Evolutionary conservation across 106 monocot genomes (phyloP).

Genomic region (Platanthera zijinensis): DNA sequence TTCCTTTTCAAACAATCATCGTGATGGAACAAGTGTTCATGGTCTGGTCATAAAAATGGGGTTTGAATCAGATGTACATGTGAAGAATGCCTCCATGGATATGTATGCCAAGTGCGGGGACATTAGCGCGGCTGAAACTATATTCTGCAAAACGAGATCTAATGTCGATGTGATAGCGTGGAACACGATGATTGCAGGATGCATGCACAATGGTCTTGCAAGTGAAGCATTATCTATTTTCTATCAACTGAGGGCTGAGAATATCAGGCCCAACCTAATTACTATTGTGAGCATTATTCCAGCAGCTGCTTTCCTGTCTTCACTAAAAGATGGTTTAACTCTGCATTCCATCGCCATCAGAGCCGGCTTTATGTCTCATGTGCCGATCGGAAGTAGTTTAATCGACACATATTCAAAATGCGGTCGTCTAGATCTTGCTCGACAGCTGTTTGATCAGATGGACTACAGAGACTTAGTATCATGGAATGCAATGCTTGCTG

Average conservation of each 20-base stretch:
- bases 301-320: constrained; percentile 33
- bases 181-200: constrained; percentile 76
- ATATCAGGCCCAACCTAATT: constrained; percentile 54
- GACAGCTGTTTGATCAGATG: constrained; percentile 53
- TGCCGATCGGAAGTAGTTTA: constrained; percentile 49
- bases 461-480: constrained; percentile 33
- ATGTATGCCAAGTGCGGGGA: constrained; percentile 67
- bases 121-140: constrained; percentile 27
- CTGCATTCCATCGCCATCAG: constrained; percentile 55
- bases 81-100: constrained; percentile 61
- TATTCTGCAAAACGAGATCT: constrained; percentile 29
- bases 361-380: constrained; percentile 36
- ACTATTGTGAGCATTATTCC: constrained; percentile 56
- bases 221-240: constrained; percentile 41
- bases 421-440: constrained; percentile 48
- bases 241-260: constrained; percentile 26
- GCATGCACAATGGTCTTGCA: constrained; percentile 49
- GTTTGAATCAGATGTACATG: constrained; percentile 44
- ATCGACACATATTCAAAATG: constrained; percentile 90
- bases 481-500: constrained; percentile 63
- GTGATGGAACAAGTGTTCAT: constrained; percentile 29
- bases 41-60: constrained; percentile 50
- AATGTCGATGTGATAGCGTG: constrained; percentile 43
- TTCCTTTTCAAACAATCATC: constrained; percentile 22
- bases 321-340: constrained; percentile 41